A percentile compares a stretch with the other conserved stretches of the same genome.
phyloP scores from a whole-genome alignment of 768 basidiomycete species.

The Podaxis sp. region DNA sequence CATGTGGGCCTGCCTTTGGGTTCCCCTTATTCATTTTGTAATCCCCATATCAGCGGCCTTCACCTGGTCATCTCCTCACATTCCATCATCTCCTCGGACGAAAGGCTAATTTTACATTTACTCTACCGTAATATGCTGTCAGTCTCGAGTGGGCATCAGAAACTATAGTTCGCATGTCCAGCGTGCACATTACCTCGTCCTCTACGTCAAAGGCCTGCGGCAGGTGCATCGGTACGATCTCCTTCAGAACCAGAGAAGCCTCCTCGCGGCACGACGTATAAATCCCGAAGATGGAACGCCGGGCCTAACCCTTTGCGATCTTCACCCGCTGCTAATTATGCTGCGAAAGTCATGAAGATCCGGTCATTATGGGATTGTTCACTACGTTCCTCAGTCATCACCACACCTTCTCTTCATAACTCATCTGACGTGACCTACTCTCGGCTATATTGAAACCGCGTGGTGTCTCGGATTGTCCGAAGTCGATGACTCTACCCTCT shows the following conservation, averaged over 20 bases:
- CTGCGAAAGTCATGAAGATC: not conserved
- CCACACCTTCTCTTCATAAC: not conserved
- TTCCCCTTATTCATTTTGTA: not conserved
- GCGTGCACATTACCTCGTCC: not conserved
- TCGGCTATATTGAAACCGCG: not conserved
- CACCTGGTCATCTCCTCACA: not conserved
- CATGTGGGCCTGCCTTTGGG: not conserved
- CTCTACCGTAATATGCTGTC: not conserved
- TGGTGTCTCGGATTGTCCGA: not conserved
- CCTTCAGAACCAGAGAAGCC: no score
- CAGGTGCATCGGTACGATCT: no score
- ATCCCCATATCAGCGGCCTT: not conserved
- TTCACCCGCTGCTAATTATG: not conserved
- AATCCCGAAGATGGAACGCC: no score
- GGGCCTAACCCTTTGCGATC: no score
- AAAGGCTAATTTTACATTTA: not conserved
- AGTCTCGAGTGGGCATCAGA: not conserved
- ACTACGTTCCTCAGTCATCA: not conserved
- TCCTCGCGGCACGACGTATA: no score
- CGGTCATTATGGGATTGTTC: not conserved
- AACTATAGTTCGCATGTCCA: not conserved
- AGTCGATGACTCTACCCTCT: not conserved
- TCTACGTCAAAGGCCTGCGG: not conserved
- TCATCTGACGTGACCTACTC: not conserved
- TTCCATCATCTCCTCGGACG: not conserved